Evolutionary conservation across 768 basidiomycete species (phyloP).

Genomic region (Psilocybe subaeruginosa): DNA sequence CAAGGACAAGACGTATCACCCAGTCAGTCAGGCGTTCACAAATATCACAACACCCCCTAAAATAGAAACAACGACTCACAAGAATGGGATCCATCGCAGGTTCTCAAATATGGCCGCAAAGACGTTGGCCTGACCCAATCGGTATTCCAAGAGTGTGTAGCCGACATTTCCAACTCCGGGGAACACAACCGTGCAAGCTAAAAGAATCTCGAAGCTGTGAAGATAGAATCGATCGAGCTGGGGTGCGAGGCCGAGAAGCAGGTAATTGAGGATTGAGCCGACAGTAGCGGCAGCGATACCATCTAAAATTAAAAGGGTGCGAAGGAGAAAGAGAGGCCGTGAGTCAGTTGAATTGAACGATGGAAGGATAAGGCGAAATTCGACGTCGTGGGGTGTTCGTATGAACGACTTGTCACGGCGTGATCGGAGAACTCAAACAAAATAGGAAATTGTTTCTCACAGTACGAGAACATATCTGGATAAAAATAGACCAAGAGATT

Average conservation of each 20-base stretch:
- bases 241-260: slow-evolving; percentile 71
- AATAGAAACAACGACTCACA: slow-evolving; percentile 45
- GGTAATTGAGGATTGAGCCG: slow-evolving; percentile 72
- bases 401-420: slow-evolving; percentile 6
- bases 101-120: slow-evolving; percentile 57
- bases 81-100: slow-evolving; percentile 71
- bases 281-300: slow-evolving; percentile 72
- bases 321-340: slow-evolving; percentile 2
- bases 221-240: slow-evolving; percentile 76
- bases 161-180: slow-evolving; percentile 76
- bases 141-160: slow-evolving; percentile 75
- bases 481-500: background rate
- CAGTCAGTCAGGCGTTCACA: background rate
- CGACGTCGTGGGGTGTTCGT: background rate
- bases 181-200: slow-evolving; percentile 80
- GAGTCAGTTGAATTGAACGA: background rate
- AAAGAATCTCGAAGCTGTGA: slow-evolving; percentile 79
- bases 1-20: background rate
- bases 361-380: background rate
- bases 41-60: background rate
- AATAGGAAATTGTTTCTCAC: slow-evolving; percentile 26
- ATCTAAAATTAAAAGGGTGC: slow-evolving; percentile 30
- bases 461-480: slow-evolving; percentile 52
- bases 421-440: slow-evolving; percentile 4
- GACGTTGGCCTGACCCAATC: slow-evolving; percentile 64